Percentiles rank a stretch among this genome's conserved stretches.
Evolutionary conservation across 176 grass and related monocot species (phyloP).

Genomic region (Thinopyrum elongatum): DNA sequence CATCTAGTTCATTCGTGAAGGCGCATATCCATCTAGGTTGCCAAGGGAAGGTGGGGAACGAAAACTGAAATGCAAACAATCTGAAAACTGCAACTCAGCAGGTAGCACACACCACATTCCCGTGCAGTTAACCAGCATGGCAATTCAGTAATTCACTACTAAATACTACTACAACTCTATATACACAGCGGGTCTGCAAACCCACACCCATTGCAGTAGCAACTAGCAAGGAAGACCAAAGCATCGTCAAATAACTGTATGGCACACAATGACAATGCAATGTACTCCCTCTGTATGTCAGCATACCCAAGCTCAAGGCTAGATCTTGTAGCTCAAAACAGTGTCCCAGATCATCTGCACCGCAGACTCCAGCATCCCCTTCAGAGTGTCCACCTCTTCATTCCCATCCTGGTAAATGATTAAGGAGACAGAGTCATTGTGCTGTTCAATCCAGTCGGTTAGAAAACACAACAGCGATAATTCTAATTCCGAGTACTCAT

Average conservation of each 20-base stretch:
- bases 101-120: not conserved
- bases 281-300: not conserved
- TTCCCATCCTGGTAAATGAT: conserved; percentile 16
- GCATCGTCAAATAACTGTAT: not conserved
- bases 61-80: not conserved
- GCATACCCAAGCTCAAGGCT: not conserved
- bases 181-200: not conserved
- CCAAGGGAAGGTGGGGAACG: not conserved
- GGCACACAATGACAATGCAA: not conserved
- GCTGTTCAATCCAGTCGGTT: not conserved
- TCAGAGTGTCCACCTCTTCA: not conserved
- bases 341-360: conserved; percentile 33
- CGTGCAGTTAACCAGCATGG: too few relatives aligned
- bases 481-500: not conserved
- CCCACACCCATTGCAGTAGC: not conserved
- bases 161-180: not conserved
- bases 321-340: conserved; percentile 20
- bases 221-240: not conserved
- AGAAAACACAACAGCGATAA: not conserved
- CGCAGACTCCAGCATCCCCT: conserved; percentile 33
- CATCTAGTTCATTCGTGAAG: too few relatives aligned
- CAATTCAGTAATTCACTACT: too few relatives aligned
- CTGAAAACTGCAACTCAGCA: not conserved
- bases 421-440: not conserved
- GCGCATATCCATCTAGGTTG: not conserved